phyloP scores from a whole-genome alignment of 2,329 filamentous ascomycete species.

The Blastomyces emzantsi region DNA sequence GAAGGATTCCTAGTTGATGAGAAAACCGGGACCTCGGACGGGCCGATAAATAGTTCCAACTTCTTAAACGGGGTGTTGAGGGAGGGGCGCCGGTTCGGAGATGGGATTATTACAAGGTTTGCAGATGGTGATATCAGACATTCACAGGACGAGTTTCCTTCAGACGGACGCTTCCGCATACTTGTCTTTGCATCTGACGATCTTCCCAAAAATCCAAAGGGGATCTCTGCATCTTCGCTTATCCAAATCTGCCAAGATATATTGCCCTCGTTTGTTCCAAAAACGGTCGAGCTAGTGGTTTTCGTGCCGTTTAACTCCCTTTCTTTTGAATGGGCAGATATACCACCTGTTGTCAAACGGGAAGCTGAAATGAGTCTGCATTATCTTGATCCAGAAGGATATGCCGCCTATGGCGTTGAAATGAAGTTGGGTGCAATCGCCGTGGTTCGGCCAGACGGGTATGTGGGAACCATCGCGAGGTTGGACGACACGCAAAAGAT shows the following conservation, averaged over 20 bases:
- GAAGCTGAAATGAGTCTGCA: slow-evolving; percentile 5
- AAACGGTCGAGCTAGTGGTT: background rate
- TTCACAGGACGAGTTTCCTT: slow-evolving; percentile 24
- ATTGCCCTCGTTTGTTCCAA: slow-evolving; percentile 1
- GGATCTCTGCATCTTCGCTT: background rate
- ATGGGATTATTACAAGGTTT: slow-evolving; percentile 25
- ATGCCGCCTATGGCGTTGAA: slow-evolving; percentile 1
- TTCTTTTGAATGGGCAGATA: slow-evolving; percentile 1
- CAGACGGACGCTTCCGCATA: slow-evolving; percentile 5
- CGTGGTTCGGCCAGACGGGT: slow-evolving; percentile 31
- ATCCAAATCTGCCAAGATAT: background rate
- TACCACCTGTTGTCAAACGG: slow-evolving; percentile 1
- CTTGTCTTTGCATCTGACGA: slow-evolving; percentile 1
- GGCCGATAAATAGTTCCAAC: slow-evolving; percentile 24
- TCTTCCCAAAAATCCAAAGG: background rate
- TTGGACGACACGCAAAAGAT: slow-evolving; percentile 21
- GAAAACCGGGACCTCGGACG: background rate
- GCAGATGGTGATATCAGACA: slow-evolving; percentile 28
- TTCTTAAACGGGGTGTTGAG: slow-evolving; percentile 26
- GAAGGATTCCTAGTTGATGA: slow-evolving; percentile 2
- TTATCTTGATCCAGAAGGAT: slow-evolving; percentile 4
- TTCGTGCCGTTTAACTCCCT: background rate
- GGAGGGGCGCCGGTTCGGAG: slow-evolving; percentile 27
- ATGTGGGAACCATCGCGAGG: slow-evolving; percentile 22
- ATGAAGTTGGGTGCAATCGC: slow-evolving; percentile 22